Conservation (phyloP, 495 filamentous ascomycete species). For the Aspergillus ellipticus region DNA sequence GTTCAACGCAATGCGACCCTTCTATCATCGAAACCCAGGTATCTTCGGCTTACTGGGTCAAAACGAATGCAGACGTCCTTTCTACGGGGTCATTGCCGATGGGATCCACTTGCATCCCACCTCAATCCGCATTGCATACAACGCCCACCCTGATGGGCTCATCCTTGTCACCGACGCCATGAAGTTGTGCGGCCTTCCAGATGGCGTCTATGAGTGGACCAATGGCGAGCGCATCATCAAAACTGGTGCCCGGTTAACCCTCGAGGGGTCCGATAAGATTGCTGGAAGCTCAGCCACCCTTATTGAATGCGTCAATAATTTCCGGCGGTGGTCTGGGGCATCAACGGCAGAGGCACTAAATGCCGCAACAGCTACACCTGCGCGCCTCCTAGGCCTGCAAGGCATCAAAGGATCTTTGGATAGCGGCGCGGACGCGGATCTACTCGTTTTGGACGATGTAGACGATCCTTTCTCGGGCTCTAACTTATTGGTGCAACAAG, state of each 20-base stretch:
- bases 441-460: slow-evolving; percentile 64
- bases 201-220: slow-evolving; percentile 75
- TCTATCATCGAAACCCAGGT: slow-evolving; percentile 81
- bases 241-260: slow-evolving; percentile 58
- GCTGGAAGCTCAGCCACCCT: slow-evolving; percentile 68
- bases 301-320: slow-evolving; percentile 78
- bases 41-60: slow-evolving; percentile 71
- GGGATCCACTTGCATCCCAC: slow-evolving; percentile 61
- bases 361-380: slow-evolving; percentile 69
- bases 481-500: slow-evolving; percentile 60
- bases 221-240: slow-evolving; percentile 72
- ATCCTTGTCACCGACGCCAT: slow-evolving; percentile 62
- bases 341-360: slow-evolving; percentile 61
- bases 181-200: slow-evolving; percentile 62
- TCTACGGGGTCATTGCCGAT: slow-evolving; percentile 59
- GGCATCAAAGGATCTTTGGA: slow-evolving; percentile 64
- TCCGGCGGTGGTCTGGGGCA: slow-evolving; percentile 65
- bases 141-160: slow-evolving; percentile 49
- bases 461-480: slow-evolving; percentile 39
- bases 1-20: slow-evolving; percentile 85
- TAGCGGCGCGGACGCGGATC: slow-evolving; percentile 72
- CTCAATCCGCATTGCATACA: slow-evolving; percentile 57
- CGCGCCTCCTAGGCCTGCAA: slow-evolving; percentile 65
- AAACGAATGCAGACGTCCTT: slow-evolving; percentile 45
- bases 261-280: slow-evolving; percentile 69